A percentile compares a stretch with the other conserved stretches of the same genome.
Conservation (phyloP, 805 yeast species). For the Nakazawaea holstii region DNA sequence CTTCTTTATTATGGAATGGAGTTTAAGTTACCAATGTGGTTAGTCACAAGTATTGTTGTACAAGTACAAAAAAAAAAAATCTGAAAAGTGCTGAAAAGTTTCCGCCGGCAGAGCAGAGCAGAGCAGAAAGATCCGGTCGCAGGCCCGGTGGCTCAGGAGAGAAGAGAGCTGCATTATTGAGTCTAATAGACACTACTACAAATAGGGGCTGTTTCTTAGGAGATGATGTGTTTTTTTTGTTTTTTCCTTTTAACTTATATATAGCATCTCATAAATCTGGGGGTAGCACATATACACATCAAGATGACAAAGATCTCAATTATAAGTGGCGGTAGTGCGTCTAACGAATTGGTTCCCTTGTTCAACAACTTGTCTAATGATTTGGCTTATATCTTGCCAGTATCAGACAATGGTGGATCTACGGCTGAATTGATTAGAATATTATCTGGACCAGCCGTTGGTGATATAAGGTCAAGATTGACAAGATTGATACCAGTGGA, state of each 20-base stretch:
- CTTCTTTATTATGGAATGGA: not conserved
- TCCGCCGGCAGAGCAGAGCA: not conserved
- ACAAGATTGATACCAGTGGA: conserved; percentile 64
- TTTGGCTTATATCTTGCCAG: conserved; percentile 69
- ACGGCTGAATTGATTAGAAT: conserved; percentile 83
- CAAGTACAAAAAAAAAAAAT: not conserved
- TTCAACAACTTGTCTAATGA: conserved; percentile 40
- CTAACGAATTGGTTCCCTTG: conserved; percentile 66
- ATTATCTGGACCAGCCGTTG: conserved; percentile 93
- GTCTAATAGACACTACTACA: not conserved
- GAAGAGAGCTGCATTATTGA: not conserved
- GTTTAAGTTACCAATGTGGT: not conserved
- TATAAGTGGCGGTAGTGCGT: conserved; percentile 84
- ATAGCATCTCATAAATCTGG: not conserved
- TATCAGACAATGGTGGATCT: conserved; percentile 93
- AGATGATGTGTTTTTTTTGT: no score
- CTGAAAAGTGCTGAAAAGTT: not conserved
- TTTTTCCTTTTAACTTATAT: no score
- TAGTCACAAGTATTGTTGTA: not conserved
- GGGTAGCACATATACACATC: not conserved
- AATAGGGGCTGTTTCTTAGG: not conserved
- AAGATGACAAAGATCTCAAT: conserved; percentile 27
- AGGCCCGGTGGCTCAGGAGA: not conserved
- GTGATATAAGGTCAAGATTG: conserved; percentile 81
- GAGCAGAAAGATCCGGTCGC: not conserved